phyloP scores from a whole-genome alignment of 2,329 filamentous ascomycete species.

The Clarireedia sp. region DNA sequence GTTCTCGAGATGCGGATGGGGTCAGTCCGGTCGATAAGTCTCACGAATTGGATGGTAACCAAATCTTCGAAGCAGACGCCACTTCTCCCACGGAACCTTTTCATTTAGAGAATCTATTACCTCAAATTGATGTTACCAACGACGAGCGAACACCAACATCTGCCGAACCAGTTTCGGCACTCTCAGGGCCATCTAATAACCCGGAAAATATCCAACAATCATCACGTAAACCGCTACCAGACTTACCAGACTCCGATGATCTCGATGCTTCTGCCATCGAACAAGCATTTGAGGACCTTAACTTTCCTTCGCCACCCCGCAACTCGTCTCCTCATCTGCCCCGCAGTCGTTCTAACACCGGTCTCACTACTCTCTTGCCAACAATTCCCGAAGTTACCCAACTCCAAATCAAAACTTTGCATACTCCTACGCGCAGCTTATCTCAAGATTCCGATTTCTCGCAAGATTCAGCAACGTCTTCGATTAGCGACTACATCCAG shows the following conservation, averaged over 20 bases:
- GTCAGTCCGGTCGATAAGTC: neutral
- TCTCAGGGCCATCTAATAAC: neutral
- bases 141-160: neutral
- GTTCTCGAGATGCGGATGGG: neutral
- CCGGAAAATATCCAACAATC: neutral
- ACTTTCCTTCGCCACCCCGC: slow-evolving; percentile 30
- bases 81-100: slow-evolving; percentile 39
- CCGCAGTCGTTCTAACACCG: slow-evolving; percentile 15
- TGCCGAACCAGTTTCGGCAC: neutral
- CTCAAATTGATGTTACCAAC: slow-evolving; percentile 33
- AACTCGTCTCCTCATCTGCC: slow-evolving; percentile 29
- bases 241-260: neutral
- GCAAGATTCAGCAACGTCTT: neutral
- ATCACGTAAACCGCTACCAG: neutral
- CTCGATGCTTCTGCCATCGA: slow-evolving; percentile 1
- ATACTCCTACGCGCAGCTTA: neutral
- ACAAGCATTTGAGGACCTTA: slow-evolving; percentile 20
- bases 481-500: slow-evolving; percentile 30
- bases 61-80: neutral
- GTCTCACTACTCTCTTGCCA: slow-evolving; percentile 27
- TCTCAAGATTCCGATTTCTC: slow-evolving; percentile 5
- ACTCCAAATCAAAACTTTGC: slow-evolving; percentile 6
- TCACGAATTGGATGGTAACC: neutral
- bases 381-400: slow-evolving; percentile 36
- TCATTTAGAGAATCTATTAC: slow-evolving; percentile 41